These are phyloP conservation scores for Vigna angularis DNA, from an alignment of 306 rosid genomes.

Conservation along the genomic window DNA sequence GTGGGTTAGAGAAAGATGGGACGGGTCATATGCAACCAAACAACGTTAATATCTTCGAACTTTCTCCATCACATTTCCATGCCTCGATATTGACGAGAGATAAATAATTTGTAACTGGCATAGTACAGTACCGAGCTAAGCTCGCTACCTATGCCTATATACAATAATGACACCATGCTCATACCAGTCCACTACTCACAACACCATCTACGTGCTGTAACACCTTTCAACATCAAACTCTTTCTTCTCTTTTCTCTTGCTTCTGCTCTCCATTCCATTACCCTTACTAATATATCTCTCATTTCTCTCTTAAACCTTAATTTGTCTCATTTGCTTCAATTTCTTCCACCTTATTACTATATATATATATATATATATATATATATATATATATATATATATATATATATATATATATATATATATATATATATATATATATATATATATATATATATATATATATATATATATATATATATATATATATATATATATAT, in stretches of 20 bases:
- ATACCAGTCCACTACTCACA: background rate
- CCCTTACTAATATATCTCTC: too few relatives aligned
- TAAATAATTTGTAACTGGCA: background rate
- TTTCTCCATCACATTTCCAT: constrained; percentile 43
- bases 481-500: too few relatives aligned
- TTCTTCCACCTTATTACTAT: background rate
- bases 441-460: too few relatives aligned
- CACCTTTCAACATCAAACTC: constrained; percentile 31
- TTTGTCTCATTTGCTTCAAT: background rate
- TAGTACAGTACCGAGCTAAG: background rate
- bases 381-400: too few relatives aligned
- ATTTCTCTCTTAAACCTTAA: background rate
- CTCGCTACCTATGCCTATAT: background rate
- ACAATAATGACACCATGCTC: constrained; percentile 30
- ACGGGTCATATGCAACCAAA: constrained; percentile 30
- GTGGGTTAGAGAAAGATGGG: constrained; percentile 42
- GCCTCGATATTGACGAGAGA: constrained; percentile 40
- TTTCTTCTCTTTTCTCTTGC: too few relatives aligned
- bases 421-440: too few relatives aligned
- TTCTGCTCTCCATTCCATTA: too few relatives aligned
- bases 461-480: too few relatives aligned
- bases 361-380: too few relatives aligned
- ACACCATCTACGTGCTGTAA: constrained; percentile 23
- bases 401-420: too few relatives aligned
- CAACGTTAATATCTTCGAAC: constrained; percentile 61